Evolutionary conservation across 768 basidiomycete genomes (phyloP), one percentile per base, ranked within the genome.

Genomic region (Russula emetica): DNA sequence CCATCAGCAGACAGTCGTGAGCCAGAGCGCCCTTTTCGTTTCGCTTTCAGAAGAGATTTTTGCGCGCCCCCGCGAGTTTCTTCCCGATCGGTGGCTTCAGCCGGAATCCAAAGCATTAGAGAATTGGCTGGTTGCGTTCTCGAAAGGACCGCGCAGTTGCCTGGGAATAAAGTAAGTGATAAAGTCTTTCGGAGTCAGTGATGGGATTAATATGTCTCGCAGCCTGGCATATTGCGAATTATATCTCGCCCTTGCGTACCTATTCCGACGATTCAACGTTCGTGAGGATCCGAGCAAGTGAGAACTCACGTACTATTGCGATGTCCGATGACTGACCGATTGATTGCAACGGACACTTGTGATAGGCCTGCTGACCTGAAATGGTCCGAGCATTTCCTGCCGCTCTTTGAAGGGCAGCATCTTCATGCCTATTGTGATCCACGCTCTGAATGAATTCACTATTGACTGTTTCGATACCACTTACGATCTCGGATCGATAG

Each of bases 231-330:
- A 65, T 55, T 66, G 66, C 60, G 63, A 69, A 52, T 40, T 71
- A 10, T 64, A 70, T 51, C 61, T 70, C 38, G 26, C 61, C 18
- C 55, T 71, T 18, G 70, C 60, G 26, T 45, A 71, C 28, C 20
- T 71, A 16, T 62, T 70, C 42, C 67, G 70, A 22, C 70, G 69
- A n/a, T 58, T 71, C 3, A 61, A 69, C 13, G 58, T 71, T 61
- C 42, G 44, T 28, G 22, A 66, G 28, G 61, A 66, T 50, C n/a
- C 4, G n/a, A 36, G 20, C 36, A 64, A 50, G 63, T 64, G 32
- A 52, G 49, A 7, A 13, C 49, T 8, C 26, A 28, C 26, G 8
- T 26, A 18, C 13, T 26, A 28, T 18, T 16, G 26, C 2, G 14
- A 5, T 28, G 49, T 14, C 9, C 14, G 11, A 22, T 47, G 9